phyloP scores from a whole-genome alignment of 2,329 filamentous ascomycete species.

The Fusarium fujikuroi region DNA sequence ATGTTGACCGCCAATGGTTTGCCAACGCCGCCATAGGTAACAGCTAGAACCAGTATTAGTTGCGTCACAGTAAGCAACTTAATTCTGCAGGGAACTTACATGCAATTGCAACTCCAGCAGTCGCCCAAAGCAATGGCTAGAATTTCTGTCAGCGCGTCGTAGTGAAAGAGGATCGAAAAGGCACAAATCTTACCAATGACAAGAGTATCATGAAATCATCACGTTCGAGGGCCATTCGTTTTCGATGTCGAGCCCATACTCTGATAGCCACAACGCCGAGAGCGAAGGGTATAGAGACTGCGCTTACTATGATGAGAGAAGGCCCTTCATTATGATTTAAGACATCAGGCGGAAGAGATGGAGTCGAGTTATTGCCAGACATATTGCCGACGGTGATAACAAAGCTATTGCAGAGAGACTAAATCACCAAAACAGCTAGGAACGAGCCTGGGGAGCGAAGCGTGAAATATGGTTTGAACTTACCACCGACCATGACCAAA shows the following conservation, averaged over 20 bases:
- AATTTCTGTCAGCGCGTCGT: not conserved
- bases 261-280: not conserved
- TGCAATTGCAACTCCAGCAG: not conserved
- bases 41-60: not conserved
- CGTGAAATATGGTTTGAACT: not conserved
- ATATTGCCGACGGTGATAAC: not conserved
- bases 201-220: conserved; percentile 2
- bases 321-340: not conserved
- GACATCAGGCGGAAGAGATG: not conserved
- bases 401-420: rapidly evolving
- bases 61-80: too few relatives aligned
- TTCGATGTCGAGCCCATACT: not conserved
- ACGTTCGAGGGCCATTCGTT: not conserved
- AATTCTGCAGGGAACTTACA: not conserved
- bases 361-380: not conserved
- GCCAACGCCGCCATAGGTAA: not conserved
- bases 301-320: not conserved
- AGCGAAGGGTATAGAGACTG: not conserved
- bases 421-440: rapidly evolving
- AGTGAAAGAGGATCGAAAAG: rapidly evolving
- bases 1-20: conserved; percentile 9
- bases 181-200: not conserved
- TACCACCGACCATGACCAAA: too few relatives aligned
- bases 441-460: not conserved
- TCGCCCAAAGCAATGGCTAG: not conserved